These are phyloP conservation scores for Juglanconis sp. DNA, from an alignment of 2,329 filamentous ascomycete species.

Conservation along the genomic window DNA sequence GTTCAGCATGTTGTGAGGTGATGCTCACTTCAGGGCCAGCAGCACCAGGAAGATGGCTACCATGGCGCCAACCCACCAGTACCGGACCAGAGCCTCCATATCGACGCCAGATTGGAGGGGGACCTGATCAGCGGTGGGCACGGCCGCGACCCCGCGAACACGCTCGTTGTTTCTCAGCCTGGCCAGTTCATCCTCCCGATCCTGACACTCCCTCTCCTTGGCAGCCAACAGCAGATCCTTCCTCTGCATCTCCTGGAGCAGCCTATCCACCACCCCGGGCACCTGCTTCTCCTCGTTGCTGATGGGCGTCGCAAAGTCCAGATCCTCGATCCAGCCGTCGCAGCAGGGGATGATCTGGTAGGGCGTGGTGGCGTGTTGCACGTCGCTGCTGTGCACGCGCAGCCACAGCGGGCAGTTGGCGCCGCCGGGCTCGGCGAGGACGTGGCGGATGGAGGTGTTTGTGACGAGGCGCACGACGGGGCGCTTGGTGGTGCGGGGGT, in stretches of 20 bases:
- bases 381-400: background rate
- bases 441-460: conserved; percentile 15
- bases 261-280: conserved; percentile 6
- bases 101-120: background rate
- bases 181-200: conserved; percentile 5
- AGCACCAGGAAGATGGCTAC: background rate
- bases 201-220: conserved; percentile 9
- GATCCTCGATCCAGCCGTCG: conserved; percentile 5
- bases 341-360: conserved; percentile 15
- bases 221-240: background rate
- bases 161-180: background rate
- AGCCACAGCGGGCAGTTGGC: conserved; percentile 17
- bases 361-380: background rate
- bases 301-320: conserved; percentile 9
- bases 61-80: background rate
- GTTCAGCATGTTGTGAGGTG: background rate
- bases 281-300: conserved; percentile 11
- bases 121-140: too few relatives aligned
- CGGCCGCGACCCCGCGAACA: too few relatives aligned
- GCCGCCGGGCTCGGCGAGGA: conserved; percentile 9
- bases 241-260: conserved; percentile 1
- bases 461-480: conserved; percentile 9
- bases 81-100: background rate
- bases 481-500: background rate
- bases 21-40: background rate